These are phyloP conservation scores for Xylaria sp. DNA, from an alignment of 2,329 filamentous ascomycete genomes.

Conservation along the genomic window DNA sequence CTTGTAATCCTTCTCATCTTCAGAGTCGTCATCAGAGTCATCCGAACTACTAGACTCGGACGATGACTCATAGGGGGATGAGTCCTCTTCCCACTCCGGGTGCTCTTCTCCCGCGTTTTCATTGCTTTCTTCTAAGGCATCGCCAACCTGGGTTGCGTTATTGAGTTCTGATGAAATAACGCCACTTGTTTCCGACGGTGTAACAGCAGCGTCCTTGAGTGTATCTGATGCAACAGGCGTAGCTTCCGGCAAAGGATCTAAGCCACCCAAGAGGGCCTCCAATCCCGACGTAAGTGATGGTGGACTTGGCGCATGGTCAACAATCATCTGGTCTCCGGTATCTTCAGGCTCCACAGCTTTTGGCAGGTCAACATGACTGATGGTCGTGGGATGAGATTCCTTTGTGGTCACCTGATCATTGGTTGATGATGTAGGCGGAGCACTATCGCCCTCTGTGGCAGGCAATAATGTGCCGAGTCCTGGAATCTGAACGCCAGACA, in stretches of 20 bases:
- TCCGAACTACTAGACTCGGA: constrained; percentile 68
- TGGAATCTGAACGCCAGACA: constrained; percentile 44
- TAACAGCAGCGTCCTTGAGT: neutral
- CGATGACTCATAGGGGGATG: constrained; percentile 78
- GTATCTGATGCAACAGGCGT: constrained; percentile 14
- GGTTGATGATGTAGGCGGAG: constrained; percentile 19
- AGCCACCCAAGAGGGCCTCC: constrained; percentile 48
- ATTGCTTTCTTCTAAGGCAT: constrained; percentile 7
- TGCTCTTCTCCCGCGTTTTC: constrained; percentile 50
- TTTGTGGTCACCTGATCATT: constrained; percentile 20
- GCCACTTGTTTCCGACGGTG: neutral
- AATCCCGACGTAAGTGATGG: constrained; percentile 50
- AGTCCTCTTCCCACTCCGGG: constrained; percentile 87
- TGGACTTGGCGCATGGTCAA: constrained; percentile 46
- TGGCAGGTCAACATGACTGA: constrained; percentile 9
- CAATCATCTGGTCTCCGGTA: constrained; percentile 20
- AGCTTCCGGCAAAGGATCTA: constrained; percentile 43
- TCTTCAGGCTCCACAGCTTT: constrained; percentile 2
- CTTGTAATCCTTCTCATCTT: constrained; percentile 66
- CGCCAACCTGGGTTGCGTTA: constrained; percentile 4
- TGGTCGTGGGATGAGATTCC: constrained; percentile 7
- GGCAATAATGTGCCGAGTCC: constrained; percentile 43
- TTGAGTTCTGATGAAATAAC: neutral
- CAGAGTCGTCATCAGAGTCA: constrained; percentile 65
- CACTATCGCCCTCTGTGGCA: neutral